Base-by-base conservation (phyloP, 2,329 filamentous ascomycete genomes). In the Stagonosporopsis chrysanthemi region DNA sequence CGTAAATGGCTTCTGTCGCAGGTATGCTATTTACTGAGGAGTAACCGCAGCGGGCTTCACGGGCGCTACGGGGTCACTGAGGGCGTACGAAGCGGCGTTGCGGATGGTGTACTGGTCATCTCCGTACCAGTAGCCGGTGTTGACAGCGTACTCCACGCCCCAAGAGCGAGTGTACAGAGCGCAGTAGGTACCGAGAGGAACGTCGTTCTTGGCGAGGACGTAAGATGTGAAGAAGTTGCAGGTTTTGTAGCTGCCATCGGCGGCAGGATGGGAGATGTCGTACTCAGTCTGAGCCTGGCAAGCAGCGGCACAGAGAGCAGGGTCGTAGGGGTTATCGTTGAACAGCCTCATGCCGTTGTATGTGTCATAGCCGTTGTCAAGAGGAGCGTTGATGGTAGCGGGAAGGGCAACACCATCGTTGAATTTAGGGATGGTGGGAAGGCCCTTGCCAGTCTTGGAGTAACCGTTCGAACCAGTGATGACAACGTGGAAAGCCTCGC, bases 171-270 rank as follows among this genome's bases (percentile, higher is more conserved):
- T 70, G 57, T 72, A 70, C 19, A 69, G 41, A 43, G 61, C 56
- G 52, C 76, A 78, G 63, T 77, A 77, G 28, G 73, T 73, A n/a
- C 75, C 75, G 41, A 76, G 68, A 2, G 75, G 73, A 24, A 70
- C 54, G 15, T 66, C 69, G 48, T 75, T 73, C 50, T 74, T 68
- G 28, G 63, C 66, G 15, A 77, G 62, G n/a, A 78, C 68, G 49
- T 78, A 78, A 11, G 71, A 68, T 31, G 74, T 75, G 61, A 71
- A 75, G 65, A 77, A 76, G 60, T 75, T 76, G 69, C 76, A 78
- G 35, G 73, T 60, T 50, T 65, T 67, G 50, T 74, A 75, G 9
- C 64, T 66, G 17, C 70, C 71, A 22, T 67, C 62, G 7, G 60
- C 11, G 9, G 64, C 57, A 41, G 69, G 68, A 29, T 65, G 52